Conservation (phyloP, 495 filamentous ascomycete species). For the Chaetomium cochliodes region DNA sequence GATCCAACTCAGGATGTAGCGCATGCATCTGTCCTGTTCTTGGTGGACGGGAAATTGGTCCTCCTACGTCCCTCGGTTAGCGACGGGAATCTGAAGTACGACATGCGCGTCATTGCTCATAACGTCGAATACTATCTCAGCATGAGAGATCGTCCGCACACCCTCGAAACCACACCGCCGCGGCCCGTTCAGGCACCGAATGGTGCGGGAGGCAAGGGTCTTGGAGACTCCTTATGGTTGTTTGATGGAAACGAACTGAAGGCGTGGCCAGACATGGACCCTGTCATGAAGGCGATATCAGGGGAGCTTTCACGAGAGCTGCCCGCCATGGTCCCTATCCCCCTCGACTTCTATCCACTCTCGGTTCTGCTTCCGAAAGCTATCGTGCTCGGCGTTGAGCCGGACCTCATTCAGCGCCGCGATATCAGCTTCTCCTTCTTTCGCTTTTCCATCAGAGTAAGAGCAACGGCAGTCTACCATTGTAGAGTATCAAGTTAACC, state of each 20-base stretch:
- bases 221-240: slow-evolving; percentile 89
- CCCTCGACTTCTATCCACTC: slow-evolving; percentile 90
- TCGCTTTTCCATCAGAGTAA: slow-evolving; percentile 76
- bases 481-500: slow-evolving; percentile 14
- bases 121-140: slow-evolving; percentile 93
- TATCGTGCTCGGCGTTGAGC: slow-evolving; percentile 84
- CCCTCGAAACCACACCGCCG: slow-evolving; percentile 35
- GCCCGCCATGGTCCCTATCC: slow-evolving; percentile 62
- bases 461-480: not conserved
- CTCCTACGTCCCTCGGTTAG: slow-evolving; percentile 80
- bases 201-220: slow-evolving; percentile 47
- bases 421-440: slow-evolving; percentile 86
- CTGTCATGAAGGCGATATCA: slow-evolving; percentile 68
- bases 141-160: slow-evolving; percentile 76
- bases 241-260: slow-evolving; percentile 84
- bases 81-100: slow-evolving; percentile 83
- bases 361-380: slow-evolving; percentile 80
- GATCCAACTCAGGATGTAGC: slow-evolving; percentile 96
- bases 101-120: slow-evolving; percentile 94
- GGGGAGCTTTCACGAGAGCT: slow-evolving; percentile 59
- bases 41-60: slow-evolving; percentile 95
- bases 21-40: slow-evolving; percentile 87
- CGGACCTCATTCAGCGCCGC: slow-evolving; percentile 85
- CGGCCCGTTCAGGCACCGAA: slow-evolving; percentile 26
- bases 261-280: slow-evolving; percentile 88